Conservation (phyloP, 2,329 filamentous ascomycete species). For the Colletotrichum somersetense region DNA sequence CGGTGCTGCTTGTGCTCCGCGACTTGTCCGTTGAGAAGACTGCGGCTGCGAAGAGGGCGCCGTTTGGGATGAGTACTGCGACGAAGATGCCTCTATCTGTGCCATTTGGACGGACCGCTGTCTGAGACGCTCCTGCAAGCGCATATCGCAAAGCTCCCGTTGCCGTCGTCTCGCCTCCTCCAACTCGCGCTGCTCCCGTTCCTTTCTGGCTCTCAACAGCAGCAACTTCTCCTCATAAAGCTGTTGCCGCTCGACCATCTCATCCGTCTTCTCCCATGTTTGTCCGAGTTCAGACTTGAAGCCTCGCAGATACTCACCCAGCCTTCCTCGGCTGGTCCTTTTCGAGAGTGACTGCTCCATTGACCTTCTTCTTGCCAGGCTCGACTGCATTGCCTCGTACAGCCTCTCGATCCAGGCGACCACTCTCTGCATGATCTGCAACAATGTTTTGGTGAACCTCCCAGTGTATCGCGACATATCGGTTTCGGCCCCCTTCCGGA, state of each 20-base stretch:
- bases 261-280: not conserved
- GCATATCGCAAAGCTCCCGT: conserved; percentile 29
- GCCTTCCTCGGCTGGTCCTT: conserved; percentile 8
- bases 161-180: conserved; percentile 25
- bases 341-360: conserved; percentile 1
- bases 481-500: conserved; percentile 13
- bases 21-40: not conserved
- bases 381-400: conserved; percentile 23
- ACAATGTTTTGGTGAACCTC: conserved; percentile 20
- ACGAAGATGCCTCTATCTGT: not conserved
- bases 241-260: conserved; percentile 3
- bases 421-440: conserved; percentile 37
- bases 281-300: conserved; percentile 21
- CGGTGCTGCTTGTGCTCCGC: not conserved
- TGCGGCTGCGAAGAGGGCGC: not conserved
- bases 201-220: not conserved
- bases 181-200: conserved; percentile 4
- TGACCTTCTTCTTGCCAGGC: conserved; percentile 4
- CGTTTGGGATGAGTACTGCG: not conserved
- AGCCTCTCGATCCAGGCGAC: conserved; percentile 21
- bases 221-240: conserved; percentile 5
- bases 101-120: not conserved
- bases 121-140: conserved; percentile 4
- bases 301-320: not conserved
- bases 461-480: conserved; percentile 5